These are phyloP conservation scores for Beauveria sp. DNA, from an alignment of 2,329 filamentous ascomycete genomes.

Conservation along the genomic window DNA sequence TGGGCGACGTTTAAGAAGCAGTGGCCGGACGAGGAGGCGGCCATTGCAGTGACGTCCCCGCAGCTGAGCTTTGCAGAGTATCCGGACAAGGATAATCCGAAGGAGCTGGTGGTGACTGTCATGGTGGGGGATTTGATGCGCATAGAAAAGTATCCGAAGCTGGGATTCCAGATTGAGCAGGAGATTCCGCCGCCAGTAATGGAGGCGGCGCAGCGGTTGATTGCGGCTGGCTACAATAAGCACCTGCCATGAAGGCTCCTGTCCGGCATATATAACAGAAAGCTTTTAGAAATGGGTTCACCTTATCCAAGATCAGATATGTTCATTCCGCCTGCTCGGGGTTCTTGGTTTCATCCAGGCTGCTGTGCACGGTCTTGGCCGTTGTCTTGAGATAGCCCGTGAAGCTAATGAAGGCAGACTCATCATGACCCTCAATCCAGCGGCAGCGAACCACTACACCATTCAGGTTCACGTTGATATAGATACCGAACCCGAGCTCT, in stretches of 20 bases:
- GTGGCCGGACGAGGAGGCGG: conserved; percentile 29
- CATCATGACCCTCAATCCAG: conserved; percentile 64
- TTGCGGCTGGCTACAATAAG: conserved; percentile 28
- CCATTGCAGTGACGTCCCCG: conserved; percentile 34
- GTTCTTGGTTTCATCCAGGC: not conserved
- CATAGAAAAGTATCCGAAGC: conserved; percentile 34
- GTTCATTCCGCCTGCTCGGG: not conserved
- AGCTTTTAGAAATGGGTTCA: not conserved
- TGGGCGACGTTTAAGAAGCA: conserved; percentile 39
- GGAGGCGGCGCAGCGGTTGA: conserved; percentile 32
- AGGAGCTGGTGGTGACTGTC: conserved; percentile 34
- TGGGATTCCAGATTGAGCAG: conserved; percentile 36
- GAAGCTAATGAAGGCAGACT: conserved; percentile 77
- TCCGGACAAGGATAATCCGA: conserved; percentile 32
- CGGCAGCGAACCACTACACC: conserved; percentile 46
- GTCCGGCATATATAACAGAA: not conserved
- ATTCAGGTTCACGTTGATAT: conserved; percentile 32
- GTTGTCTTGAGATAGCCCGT: conserved; percentile 63
- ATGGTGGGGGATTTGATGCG: conserved; percentile 38
- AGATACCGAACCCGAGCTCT: conserved; percentile 45
- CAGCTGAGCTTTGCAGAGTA: conserved; percentile 31
- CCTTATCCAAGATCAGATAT: not conserved
- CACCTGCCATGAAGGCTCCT: conserved; percentile 27
- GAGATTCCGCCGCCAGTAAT: conserved; percentile 33
- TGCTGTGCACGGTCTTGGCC: conserved; percentile 8